phyloP scores from a whole-genome alignment of 257 asterid genomes.

The Primulina eburnea region DNA sequence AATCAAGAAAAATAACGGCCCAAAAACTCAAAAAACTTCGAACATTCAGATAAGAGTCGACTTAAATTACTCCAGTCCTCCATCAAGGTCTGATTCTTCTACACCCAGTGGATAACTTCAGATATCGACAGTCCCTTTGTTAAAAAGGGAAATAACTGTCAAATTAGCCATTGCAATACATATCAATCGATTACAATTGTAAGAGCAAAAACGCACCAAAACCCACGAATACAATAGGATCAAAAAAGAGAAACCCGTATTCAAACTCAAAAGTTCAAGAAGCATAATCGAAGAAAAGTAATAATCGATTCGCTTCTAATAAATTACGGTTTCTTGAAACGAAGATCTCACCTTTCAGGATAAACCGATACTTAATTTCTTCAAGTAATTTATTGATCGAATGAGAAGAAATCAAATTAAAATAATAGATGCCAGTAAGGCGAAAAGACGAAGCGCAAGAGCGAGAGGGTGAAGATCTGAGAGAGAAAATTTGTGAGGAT shows the following conservation, averaged over 20 bases:
- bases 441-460: background rate
- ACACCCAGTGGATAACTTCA: slow-evolving; percentile 22
- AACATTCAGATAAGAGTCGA: background rate
- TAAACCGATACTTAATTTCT: slow-evolving; percentile 10
- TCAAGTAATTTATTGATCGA: slow-evolving; percentile 6
- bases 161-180: background rate
- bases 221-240: background rate
- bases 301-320: background rate
- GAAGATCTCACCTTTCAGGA: slow-evolving; percentile 20
- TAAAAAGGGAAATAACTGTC: background rate
- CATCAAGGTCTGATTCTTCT: slow-evolving; percentile 41
- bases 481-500: no score
- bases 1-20: background rate
- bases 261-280: background rate
- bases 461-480: no score
- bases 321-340: slow-evolving; percentile 18
- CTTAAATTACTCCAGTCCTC: slow-evolving; percentile 73
- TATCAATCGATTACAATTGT: background rate
- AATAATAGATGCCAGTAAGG: background rate
- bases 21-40: background rate
- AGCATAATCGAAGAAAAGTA: background rate
- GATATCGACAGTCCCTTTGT: slow-evolving; percentile 24
- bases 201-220: background rate
- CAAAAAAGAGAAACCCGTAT: background rate
- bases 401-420: slow-evolving; percentile 3